Conservation (phyloP, 805 yeast species). For the Pichia thaimueangensis region DNA sequence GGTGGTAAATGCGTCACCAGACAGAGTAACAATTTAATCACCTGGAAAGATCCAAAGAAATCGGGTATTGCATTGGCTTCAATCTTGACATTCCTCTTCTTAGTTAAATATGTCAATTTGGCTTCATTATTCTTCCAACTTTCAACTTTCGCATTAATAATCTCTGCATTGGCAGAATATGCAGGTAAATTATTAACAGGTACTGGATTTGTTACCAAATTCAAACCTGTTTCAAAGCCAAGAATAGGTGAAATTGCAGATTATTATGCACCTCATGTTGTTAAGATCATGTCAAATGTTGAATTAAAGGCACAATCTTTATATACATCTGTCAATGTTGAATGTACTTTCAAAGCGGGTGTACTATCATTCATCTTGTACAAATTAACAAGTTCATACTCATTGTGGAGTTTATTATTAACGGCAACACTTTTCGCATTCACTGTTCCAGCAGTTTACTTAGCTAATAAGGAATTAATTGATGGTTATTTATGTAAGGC, state of each 20-base stretch:
- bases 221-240: constrained; percentile 57
- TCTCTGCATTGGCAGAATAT: constrained; percentile 73
- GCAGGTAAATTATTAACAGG: constrained; percentile 69
- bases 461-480: constrained; percentile 69
- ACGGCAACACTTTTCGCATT: constrained; percentile 56
- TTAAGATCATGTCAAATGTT: constrained; percentile 36
- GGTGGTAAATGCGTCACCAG: constrained; percentile 28
- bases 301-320: constrained; percentile 53
- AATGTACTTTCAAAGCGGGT: constrained; percentile 67
- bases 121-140: constrained; percentile 55
- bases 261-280: constrained; percentile 31
- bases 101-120: constrained; percentile 59
- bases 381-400: constrained; percentile 68
- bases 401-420: constrained; percentile 62
- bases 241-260: constrained; percentile 26
- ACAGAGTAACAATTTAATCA: constrained; percentile 36
- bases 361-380: constrained; percentile 56
- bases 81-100: constrained; percentile 45
- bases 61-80: constrained; percentile 75
- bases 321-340: constrained; percentile 63
- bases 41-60: constrained; percentile 70
- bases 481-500: constrained; percentile 52
- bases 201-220: constrained; percentile 70
- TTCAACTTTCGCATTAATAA: constrained; percentile 47
- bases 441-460: constrained; percentile 70